phyloP scores from a whole-genome alignment of 2,329 filamentous ascomycete species.

The Cladobotryum mycophilum region DNA sequence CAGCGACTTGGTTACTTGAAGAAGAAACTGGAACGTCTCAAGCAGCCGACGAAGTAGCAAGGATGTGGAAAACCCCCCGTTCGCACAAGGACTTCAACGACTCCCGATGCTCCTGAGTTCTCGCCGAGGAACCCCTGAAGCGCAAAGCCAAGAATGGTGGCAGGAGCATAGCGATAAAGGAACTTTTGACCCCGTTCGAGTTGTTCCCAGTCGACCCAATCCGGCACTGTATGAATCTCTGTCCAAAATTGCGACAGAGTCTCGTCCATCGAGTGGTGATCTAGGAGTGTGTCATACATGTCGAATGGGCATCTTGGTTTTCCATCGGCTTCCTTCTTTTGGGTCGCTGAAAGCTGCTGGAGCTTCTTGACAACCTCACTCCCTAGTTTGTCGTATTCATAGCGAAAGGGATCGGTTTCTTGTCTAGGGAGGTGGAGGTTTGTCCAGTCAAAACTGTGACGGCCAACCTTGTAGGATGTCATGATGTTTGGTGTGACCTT shows the following conservation, averaged over 20 bases:
- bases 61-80: slow-evolving; percentile 61
- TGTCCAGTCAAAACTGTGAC: slow-evolving; percentile 17
- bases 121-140: slow-evolving; percentile 33
- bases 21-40: slow-evolving; percentile 31
- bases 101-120: slow-evolving; percentile 44
- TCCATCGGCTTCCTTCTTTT: slow-evolving; percentile 7
- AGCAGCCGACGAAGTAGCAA: slow-evolving; percentile 54
- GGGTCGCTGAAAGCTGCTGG: slow-evolving; percentile 8
- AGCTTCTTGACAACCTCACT: slow-evolving; percentile 13
- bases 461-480: slow-evolving; percentile 10
- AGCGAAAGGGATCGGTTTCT: slow-evolving; percentile 11
- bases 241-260: slow-evolving; percentile 45
- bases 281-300: slow-evolving; percentile 8
- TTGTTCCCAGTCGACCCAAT: slow-evolving; percentile 63
- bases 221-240: slow-evolving; percentile 52
- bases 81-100: slow-evolving; percentile 59
- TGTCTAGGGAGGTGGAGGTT: slow-evolving; percentile 14
- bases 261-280: slow-evolving; percentile 5
- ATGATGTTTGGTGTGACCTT: background rate
- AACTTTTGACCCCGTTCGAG: slow-evolving; percentile 55
- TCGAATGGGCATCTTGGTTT: background rate
- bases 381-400: slow-evolving; percentile 17
- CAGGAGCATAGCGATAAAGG: slow-evolving; percentile 60
- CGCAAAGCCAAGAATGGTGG: slow-evolving; percentile 47
- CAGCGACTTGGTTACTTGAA: slow-evolving; percentile 55